These are phyloP conservation scores for Cudoniella acicularis DNA, from an alignment of 495 filamentous ascomycete species.

Conservation along the genomic window DNA sequence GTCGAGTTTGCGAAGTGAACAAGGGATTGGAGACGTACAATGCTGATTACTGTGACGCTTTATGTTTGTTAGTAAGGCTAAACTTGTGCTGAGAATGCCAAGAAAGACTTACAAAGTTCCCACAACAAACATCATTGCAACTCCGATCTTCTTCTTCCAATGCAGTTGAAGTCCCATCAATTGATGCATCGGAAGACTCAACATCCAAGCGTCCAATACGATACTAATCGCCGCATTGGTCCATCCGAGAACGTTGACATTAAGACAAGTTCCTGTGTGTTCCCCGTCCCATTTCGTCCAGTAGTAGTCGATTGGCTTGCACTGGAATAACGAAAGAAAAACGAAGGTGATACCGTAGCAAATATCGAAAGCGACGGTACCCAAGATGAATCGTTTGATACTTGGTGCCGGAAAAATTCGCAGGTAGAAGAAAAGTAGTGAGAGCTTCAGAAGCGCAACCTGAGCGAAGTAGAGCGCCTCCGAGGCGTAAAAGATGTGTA, in stretches of 20 bases:
- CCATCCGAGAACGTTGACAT: constrained; percentile 44
- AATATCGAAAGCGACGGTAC: constrained; percentile 35
- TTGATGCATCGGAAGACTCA: constrained; percentile 47
- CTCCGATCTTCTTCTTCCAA: constrained; percentile 42
- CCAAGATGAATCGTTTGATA: constrained; percentile 29
- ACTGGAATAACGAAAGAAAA: constrained; percentile 39
- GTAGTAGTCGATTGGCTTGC: constrained; percentile 36
- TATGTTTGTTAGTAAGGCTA: constrained; percentile 2
- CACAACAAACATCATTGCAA: constrained; percentile 49
- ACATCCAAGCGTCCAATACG: constrained; percentile 46
- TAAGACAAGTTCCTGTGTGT: constrained; percentile 39
- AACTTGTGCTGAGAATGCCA: neutral
- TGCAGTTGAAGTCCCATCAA: constrained; percentile 40
- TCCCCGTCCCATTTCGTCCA: constrained; percentile 39
- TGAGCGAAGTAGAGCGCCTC: constrained; percentile 30
- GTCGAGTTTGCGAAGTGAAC: constrained; percentile 11
- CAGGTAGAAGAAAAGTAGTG: constrained; percentile 39
- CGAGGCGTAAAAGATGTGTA: constrained; percentile 21
- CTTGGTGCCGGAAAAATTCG: constrained; percentile 31
- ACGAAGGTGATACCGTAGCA: constrained; percentile 37
- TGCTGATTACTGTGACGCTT: constrained; percentile 28
- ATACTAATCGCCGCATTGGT: constrained; percentile 48
- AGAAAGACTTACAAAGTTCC: constrained; percentile 45
- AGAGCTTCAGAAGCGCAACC: constrained; percentile 31
- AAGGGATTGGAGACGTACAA: constrained; percentile 22